Conservation (phyloP, 108 stramenopile species). For the Seminavis robusta region DNA sequence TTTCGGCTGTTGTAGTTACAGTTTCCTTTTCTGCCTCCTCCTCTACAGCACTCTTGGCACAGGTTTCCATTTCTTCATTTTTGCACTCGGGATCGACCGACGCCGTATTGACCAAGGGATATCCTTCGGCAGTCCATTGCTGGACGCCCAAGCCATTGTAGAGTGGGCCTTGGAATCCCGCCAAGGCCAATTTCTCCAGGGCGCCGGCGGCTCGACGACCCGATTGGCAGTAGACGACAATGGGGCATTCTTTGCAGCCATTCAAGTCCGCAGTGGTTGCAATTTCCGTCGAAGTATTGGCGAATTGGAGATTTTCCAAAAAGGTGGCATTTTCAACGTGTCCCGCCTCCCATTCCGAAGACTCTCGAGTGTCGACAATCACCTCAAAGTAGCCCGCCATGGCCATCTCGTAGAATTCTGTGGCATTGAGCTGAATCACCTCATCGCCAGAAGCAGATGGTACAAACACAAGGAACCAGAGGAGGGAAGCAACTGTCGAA, state of each 20-base stretch:
- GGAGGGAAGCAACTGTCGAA: too few relatives aligned
- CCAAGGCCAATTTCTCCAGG: neutral
- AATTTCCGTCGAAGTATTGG: neutral
- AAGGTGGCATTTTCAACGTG: neutral
- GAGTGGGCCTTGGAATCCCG: neutral
- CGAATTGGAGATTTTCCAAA: neutral
- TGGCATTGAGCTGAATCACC: too few relatives aligned
- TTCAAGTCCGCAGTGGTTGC: neutral
- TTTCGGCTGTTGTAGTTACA: too few relatives aligned
- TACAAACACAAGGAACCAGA: too few relatives aligned
- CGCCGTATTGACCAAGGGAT: neutral
- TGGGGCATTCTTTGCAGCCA: neutral
- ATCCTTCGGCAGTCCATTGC: conserved; percentile 23
- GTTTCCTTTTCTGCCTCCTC: too few relatives aligned
- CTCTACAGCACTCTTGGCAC: too few relatives aligned
- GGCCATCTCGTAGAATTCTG: neutral
- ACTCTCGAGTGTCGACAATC: neutral
- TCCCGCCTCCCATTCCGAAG: neutral
- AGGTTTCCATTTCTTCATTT: too few relatives aligned
- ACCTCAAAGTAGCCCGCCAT: neutral
- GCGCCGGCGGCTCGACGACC: neutral
- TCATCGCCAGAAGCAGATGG: too few relatives aligned
- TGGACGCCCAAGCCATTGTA: conserved; percentile 28
- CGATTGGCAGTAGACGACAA: neutral
- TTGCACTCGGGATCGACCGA: too few relatives aligned